Evolutionary conservation across 768 basidiomycete species (phyloP), one percentile per base, ranked within the genome.

Genomic region (Galerina marginata): DNA sequence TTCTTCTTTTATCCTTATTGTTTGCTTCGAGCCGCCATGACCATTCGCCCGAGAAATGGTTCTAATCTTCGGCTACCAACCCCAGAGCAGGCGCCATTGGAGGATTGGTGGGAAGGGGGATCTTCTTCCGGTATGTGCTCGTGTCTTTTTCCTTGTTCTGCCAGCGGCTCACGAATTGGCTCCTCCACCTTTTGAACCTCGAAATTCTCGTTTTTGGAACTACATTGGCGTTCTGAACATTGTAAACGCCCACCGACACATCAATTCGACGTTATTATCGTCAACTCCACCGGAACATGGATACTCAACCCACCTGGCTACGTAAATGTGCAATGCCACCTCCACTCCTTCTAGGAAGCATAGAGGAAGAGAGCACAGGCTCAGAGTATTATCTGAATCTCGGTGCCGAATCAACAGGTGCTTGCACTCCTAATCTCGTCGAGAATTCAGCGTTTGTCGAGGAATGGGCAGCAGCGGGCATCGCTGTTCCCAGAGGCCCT

Each of bases 371-470:
- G 36, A 16, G 23, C 11, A 37, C 50, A 16, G 47, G 40, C 4
- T 68, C 68, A 25, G 72, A 71, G 51, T 71, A 71, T 37, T 68
- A 67, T 42, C 54, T 73, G 7, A 61, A 73, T 56, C 66, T 73
- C 9, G 72, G 70, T 9, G 64, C 72, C 10, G 69, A 70, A 45
- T 64, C 72, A 20, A 70, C 72, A 9, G 67, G 64, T 11, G 54
- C 43, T 5, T 51, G 61, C 26, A 59, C 67, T 6, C 64, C 66
- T 12, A 67, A 67, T 40, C 61, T 69, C 7, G 42, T 65, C 15
- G 64, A 67, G 26, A 64, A 65, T 47, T 37, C 49, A 25, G 68
- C 64, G 5, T 65, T 61, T 15, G 64, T 71, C 23, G 44, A 62
- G 7, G 62, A 68, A 33, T 71, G 69, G 69, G 69, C 69, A 6